Evolutionary conservation across 2,329 filamentous ascomycete genomes (phyloP).

Genomic region (Scopulariopsis brevicaulis): DNA sequence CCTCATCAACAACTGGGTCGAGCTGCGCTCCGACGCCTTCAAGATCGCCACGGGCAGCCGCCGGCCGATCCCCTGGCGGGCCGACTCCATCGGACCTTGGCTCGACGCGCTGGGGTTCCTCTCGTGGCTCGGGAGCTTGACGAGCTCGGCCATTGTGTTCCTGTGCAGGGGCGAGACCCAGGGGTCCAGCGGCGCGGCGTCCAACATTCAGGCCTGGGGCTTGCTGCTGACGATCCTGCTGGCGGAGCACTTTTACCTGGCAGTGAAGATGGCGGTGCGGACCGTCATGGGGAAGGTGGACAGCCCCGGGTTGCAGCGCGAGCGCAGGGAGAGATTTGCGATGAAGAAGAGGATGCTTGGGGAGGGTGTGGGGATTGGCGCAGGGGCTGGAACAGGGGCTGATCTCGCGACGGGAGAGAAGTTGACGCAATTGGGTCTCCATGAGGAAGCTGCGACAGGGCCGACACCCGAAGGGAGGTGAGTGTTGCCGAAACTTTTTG

Average conservation of each 20-base stretch:
- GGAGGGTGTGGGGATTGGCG: conserved; percentile 55
- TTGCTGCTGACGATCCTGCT: conserved; percentile 74
- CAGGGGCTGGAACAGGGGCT: conserved; percentile 41
- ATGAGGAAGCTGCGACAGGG: too few species aligned
- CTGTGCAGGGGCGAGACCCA: conserved; percentile 60
- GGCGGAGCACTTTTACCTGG: conserved; percentile 83
- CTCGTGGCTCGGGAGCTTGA: conserved; percentile 87
- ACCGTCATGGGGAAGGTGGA: conserved; percentile 70
- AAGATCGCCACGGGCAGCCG: conserved; percentile 89
- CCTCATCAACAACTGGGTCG: conserved; percentile 91
- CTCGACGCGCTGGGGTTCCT: conserved; percentile 75
- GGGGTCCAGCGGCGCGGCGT: conserved; percentile 54
- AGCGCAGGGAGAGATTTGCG: conserved; percentile 68
- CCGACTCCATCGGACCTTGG: conserved; percentile 93
- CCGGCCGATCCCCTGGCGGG: conserved; percentile 77
- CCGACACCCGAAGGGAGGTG: conserved; percentile 34
- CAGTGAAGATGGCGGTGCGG: conserved; percentile 60
- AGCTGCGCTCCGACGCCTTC: conserved; percentile 83
- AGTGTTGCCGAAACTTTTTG: conserved; percentile 12
- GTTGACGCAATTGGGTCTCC: too few species aligned
- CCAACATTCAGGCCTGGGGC: conserved; percentile 66
- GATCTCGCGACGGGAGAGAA: too few species aligned
- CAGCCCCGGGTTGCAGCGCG: conserved; percentile 75
- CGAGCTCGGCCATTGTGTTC: conserved; percentile 78
- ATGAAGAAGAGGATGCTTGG: conserved; percentile 71